Evolutionary conservation across 495 filamentous ascomycete genomes (phyloP).

Genomic region (Bombardia bombarda): DNA sequence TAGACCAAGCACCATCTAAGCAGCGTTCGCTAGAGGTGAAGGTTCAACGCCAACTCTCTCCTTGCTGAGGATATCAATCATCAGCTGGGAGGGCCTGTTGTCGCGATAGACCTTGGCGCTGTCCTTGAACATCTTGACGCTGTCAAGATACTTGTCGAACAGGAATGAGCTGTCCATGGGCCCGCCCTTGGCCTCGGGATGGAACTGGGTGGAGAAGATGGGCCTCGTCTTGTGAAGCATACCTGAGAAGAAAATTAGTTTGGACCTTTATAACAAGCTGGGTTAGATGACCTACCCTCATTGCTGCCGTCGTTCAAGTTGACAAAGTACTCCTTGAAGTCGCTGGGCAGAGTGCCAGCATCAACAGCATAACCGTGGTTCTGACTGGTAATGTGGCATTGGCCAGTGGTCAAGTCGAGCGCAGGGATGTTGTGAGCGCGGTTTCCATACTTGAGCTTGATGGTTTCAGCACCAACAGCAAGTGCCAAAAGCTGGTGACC

Average conservation of each 20-base stretch:
- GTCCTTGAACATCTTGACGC: conserved; percentile 80
- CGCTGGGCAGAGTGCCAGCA: conserved; percentile 64
- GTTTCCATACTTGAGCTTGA: conserved; percentile 98
- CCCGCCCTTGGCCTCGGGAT: conserved; percentile 94
- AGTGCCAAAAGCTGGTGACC: conserved; percentile 84
- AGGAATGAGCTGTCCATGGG: conserved; percentile 89
- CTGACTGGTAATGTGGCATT: conserved; percentile 96
- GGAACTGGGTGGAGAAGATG: conserved; percentile 98
- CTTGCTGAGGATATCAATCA: conserved; percentile 86
- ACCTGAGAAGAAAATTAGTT: conserved; percentile 28
- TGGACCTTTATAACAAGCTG: neutral
- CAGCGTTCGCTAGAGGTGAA: conserved; percentile 37
- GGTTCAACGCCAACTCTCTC: conserved; percentile 89
- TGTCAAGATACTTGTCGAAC: conserved; percentile 92
- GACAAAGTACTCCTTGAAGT: conserved; percentile 96
- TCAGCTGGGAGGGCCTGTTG: conserved; percentile 72
- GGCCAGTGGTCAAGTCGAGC: conserved; percentile 85
- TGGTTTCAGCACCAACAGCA: conserved; percentile 73
- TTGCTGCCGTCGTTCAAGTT: conserved; percentile 95
- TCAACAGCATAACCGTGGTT: conserved; percentile 99
- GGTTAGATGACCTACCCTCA: conserved; percentile 50
- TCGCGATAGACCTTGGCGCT: conserved; percentile 65
- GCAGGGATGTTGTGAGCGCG: conserved; percentile 97
- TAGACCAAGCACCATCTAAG: conserved; percentile 12
- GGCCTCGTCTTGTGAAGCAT: conserved; percentile 94